phyloP scores from a whole-genome alignment of 495 filamentous ascomycete species.

The Talaromyces borbonicus region DNA sequence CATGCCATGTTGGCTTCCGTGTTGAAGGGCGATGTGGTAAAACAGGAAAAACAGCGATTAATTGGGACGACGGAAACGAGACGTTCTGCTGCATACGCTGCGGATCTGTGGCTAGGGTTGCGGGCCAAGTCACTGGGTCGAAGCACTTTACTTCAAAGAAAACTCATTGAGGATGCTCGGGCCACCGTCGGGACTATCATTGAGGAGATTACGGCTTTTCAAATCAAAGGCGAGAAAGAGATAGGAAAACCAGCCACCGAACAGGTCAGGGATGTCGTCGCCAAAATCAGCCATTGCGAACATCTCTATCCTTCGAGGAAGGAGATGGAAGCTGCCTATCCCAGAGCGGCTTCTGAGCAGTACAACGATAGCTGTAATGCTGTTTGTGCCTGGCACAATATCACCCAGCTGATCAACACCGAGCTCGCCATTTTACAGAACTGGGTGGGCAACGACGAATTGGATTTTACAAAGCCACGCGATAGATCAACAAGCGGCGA shows the following conservation, averaged over 20 bases:
- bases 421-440: conserved; percentile 80
- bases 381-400: conserved; percentile 92
- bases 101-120: conserved; percentile 85
- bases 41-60: conserved; percentile 92
- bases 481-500: conserved; percentile 42
- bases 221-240: conserved; percentile 88
- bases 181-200: conserved; percentile 57
- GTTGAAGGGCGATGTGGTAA: conserved; percentile 90
- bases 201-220: conserved; percentile 81
- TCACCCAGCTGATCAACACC: conserved; percentile 94
- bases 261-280: conserved; percentile 81
- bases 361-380: conserved; percentile 76
- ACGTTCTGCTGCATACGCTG: conserved; percentile 59
- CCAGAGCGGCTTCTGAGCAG: conserved; percentile 58
- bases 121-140: conserved; percentile 73
- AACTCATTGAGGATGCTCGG: conserved; percentile 74
- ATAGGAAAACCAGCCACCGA: conserved; percentile 76
- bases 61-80: conserved; percentile 74
- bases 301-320: conserved; percentile 69
- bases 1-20: conserved; percentile 96
- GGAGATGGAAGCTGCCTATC: conserved; percentile 61
- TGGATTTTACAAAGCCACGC: conserved; percentile 70
- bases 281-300: conserved; percentile 81
- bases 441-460: conserved; percentile 93
- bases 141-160: conserved; percentile 68